Base-by-base conservation (phyloP, 2,329 filamentous ascomycete genomes). In the Hypoxylon sp. region DNA sequence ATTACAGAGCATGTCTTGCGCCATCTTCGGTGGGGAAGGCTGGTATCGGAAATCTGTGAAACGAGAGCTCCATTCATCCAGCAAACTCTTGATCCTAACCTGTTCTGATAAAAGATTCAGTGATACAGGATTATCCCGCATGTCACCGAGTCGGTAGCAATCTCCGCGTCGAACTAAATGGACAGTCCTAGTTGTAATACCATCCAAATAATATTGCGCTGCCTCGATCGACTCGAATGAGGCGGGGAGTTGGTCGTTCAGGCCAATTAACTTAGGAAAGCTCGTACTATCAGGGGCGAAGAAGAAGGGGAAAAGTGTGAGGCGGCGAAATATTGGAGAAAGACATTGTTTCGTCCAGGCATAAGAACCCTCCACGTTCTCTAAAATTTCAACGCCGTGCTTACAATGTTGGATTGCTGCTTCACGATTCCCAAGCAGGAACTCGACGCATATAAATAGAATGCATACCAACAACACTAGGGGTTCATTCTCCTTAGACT, bases 361-460 rank as follows among this genome's bases (percentile, higher is more conserved):
- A 17, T 65, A 74, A 1, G 71, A 67, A 9, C 62, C 52, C 30
- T 70, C 64, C 11, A 74, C 69, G n/a, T 69, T 70, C 55, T 78
- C 78, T 5, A 82, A 73, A 1, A 83, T 75, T 14, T 68, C 67
- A 14, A 81, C 75, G 9, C 82, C 82, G 59, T 83, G 81, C 0
- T 74, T 75, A 3, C 76, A 78, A 60, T 84, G 82, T 7, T 74
- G 73, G 3, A 79, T 74, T 0, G 80, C 82, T 2, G 75, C 73
- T 5, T 75, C 68, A 17, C 71, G 72, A 69, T 83, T 76, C 7
- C 77, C 80, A 0, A 78, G 77, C 0, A 83, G 72, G 60, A 82
- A 78, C 66, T 83, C 82, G 58, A 84, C 80, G 65, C 81, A 83
- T 36, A 81, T 75, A 62, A 84, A 83, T 14, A 84, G 71, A 1